Percentiles rank a stretch among this genome's conserved stretches.
Evolutionary conservation across 805 yeast species (phyloP).

Genomic region (Lipomyces sp.): DNA sequence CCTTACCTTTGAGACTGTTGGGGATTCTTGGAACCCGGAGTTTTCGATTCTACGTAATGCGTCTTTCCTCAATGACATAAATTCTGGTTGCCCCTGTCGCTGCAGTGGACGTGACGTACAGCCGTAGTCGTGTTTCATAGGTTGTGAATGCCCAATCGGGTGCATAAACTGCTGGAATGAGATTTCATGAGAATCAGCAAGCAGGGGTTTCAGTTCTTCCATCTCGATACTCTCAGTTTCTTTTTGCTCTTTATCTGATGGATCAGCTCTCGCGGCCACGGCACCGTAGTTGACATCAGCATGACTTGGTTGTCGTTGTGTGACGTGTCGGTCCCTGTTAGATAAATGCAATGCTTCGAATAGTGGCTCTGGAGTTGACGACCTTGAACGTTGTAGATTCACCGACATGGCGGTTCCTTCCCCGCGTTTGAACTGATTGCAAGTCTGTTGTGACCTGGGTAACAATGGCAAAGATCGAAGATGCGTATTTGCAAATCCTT

Average conservation of each 20-base stretch:
- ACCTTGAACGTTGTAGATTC: not conserved
- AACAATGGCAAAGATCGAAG: not conserved
- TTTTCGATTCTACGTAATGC: not conserved
- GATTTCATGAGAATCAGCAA: not conserved
- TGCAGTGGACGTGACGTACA: not conserved
- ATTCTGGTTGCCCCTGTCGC: not conserved
- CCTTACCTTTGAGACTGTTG: not conserved
- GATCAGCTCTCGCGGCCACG: not conserved
- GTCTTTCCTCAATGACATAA: not conserved
- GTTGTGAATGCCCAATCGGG: not conserved
- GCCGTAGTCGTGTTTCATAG: not conserved
- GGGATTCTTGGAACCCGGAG: not conserved
- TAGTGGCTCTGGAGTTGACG: not conserved
- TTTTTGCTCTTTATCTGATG: not conserved
- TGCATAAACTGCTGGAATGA: not conserved
- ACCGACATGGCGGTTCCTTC: not conserved
- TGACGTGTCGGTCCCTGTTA: not conserved
- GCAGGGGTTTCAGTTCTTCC: not conserved
- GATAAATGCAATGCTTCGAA: not conserved
- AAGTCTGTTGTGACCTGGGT: not conserved
- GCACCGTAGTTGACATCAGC: not conserved
- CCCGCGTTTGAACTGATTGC: not conserved
- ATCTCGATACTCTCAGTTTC: not conserved
- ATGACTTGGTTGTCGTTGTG: slow-evolving; percentile 3
- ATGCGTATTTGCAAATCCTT: not conserved